Evolutionary conservation across 108 stramenopile genomes (phyloP), one percentile per base, ranked within the genome.

Genomic region (Asterionellopsis glacialis): DNA sequence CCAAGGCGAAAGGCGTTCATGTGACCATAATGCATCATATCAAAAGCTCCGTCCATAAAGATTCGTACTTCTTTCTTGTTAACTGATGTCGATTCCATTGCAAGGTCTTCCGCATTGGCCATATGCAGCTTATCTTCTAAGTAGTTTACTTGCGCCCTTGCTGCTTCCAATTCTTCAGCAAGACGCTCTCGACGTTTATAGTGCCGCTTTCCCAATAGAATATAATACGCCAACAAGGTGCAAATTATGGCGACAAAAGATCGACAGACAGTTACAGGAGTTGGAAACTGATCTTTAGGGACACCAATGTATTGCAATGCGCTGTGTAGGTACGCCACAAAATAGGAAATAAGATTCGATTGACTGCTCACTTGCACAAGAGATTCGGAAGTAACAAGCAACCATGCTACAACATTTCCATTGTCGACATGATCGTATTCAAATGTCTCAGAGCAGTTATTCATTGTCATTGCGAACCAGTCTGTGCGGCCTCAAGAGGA

Each of bases 1-100:
- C 90, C 99, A 55, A 97, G 84, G 12, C 99, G 96, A 69, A 99
- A 98, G 2, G 99, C 99, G 68, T 99, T 99, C 94, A 98, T 97
- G 73, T 98, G 98, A 9, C 98, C 98, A 64, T 88, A 98, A 65
- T 98, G 98, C 91, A 96, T 94, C 70, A 96, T 74, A 72, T 98
- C 98, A 65, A 98, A 98, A 43, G 94, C 96, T 25, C 98, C 98
- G 64, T 98, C 98, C 88, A 98, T 95, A 74, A 96, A 98, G 48
- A 97, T 96, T 18, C 93, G 84, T 50, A 94, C 74, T 62, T 85
- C 79, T 7, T 33, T 33, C 52, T 72, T 76, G 12, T 60, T 26
- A 1, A 5, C 74, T 33, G 52, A 51, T 22, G 48, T 53, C 44
- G 9, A 47, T 45, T 44, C 45, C 7, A 33, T 33, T 5, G 33